These are phyloP conservation scores for Solanum hybrid DNA, from an alignment of 305 asterid species.

Conservation along the genomic window DNA sequence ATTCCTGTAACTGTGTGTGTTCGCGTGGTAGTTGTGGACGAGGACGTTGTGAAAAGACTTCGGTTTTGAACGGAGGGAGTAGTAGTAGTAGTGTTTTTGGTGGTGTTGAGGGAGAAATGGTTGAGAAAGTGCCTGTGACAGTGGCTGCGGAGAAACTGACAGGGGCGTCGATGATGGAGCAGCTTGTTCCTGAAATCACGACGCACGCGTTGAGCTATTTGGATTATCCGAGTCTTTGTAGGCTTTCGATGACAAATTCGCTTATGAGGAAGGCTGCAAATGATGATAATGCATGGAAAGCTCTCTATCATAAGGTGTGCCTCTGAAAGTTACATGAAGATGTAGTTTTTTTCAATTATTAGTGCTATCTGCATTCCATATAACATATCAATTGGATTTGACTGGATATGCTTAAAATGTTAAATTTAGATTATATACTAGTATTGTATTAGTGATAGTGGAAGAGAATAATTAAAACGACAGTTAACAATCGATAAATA, in stretches of 20 bases:
- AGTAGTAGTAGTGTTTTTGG: background rate
- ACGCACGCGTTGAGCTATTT: conserved; percentile 89
- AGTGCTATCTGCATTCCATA: background rate
- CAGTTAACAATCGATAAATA: background rate
- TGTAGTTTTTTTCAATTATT: background rate
- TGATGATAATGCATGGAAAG: conserved; percentile 96
- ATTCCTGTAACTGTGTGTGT: conserved; percentile 1
- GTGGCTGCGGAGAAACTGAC: conserved; percentile 42
- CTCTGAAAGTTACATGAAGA: background rate
- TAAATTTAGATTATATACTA: background rate
- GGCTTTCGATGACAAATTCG: conserved; percentile 94
- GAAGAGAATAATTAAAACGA: background rate
- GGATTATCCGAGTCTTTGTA: conserved; percentile 90
- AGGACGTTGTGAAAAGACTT: conserved; percentile 13
- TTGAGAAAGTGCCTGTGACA: conserved; percentile 12
- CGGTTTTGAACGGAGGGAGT: background rate
- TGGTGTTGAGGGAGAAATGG: conserved; percentile 24
- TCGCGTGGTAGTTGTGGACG: conserved; percentile 13
- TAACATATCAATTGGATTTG: background rate
- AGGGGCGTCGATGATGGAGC: conserved; percentile 98
- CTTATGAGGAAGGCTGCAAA: conserved; percentile 93
- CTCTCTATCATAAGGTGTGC: conserved; percentile 79
- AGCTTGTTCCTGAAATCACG: conserved; percentile 94
- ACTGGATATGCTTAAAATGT: background rate
- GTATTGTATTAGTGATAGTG: background rate